phyloP scores from a whole-genome alignment of 805 yeast species.

The Candida taoyuanica region DNA sequence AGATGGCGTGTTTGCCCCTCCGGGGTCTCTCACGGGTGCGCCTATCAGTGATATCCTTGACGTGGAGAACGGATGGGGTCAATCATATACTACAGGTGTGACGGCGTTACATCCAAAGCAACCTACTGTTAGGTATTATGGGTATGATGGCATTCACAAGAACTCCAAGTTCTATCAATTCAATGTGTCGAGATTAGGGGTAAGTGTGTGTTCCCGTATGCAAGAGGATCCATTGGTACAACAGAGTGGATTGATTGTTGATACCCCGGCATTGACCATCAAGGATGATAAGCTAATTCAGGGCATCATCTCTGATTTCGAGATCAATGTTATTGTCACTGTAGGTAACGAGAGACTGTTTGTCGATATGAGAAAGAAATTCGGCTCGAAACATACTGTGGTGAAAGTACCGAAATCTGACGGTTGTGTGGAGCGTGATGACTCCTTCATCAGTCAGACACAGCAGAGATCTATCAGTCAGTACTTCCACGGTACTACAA shows the following conservation, averaged over 20 bases:
- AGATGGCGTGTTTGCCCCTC: constrained; percentile 65
- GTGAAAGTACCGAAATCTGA: constrained; percentile 67
- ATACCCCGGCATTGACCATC: constrained; percentile 61
- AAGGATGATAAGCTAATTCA: constrained; percentile 50
- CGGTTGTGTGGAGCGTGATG: constrained; percentile 75
- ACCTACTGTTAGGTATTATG: constrained; percentile 80
- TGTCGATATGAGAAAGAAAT: constrained; percentile 55
- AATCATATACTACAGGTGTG: constrained; percentile 70
- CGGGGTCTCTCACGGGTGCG: constrained; percentile 82
- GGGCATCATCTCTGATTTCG: constrained; percentile 54
- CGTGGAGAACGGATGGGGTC: constrained; percentile 74
- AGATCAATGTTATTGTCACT: constrained; percentile 55
- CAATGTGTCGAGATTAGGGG: constrained; percentile 29
- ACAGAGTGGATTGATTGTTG: constrained; percentile 61
- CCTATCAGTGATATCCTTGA: constrained; percentile 79
- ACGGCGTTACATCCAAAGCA: constrained; percentile 79
- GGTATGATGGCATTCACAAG: constrained; percentile 54
- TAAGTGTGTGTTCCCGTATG: constrained; percentile 38
- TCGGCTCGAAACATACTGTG: constrained; percentile 33
- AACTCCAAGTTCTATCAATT: constrained; percentile 36
- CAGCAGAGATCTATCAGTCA: constrained; percentile 80
- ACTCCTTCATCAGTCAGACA: constrained; percentile 55
- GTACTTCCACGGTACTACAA: constrained; percentile 79
- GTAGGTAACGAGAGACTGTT: constrained; percentile 72
- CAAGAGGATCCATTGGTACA: constrained; percentile 42